A percentile compares a stretch with the other conserved stretches of the same genome.
Evolutionary conservation across 2,329 filamentous ascomycete species (phyloP).

Genomic region (Cladosporium phlei): DNA sequence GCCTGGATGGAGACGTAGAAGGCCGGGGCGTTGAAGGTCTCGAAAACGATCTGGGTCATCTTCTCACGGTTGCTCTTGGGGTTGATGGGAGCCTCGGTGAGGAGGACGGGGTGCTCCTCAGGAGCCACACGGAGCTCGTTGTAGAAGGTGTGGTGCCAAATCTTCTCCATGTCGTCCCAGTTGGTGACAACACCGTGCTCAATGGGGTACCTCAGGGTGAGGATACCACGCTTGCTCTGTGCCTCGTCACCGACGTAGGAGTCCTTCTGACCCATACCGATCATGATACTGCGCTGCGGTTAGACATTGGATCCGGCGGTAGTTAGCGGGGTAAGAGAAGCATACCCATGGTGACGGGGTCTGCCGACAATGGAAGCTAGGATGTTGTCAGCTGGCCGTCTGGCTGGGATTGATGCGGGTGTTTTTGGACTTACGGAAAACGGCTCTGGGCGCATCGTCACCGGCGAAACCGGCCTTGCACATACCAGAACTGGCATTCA

Average conservation of each 20-base stretch:
- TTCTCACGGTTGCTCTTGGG: conserved; percentile 99
- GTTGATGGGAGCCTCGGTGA: conserved; percentile 99
- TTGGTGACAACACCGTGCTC: conserved; percentile 99
- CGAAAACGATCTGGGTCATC: conserved; percentile 99
- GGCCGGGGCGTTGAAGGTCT: conserved; percentile 99
- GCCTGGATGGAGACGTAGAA: conserved; percentile 99
- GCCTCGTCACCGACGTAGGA: conserved; percentile 99
- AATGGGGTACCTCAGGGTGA: conserved; percentile 98
- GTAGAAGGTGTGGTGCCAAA: conserved; percentile 99
- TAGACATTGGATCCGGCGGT: conserved; percentile 29
- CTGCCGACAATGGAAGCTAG: conserved; percentile 98
- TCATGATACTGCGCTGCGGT: conserved; percentile 81
- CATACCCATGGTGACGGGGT: conserved; percentile 98
- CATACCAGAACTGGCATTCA: conserved; percentile 84
- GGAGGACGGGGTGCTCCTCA: conserved; percentile 98
- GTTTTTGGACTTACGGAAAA: conserved; percentile 84
- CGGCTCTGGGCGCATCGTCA: conserved; percentile 99
- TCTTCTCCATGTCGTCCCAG: conserved; percentile 99
- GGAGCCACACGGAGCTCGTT: conserved; percentile 99
- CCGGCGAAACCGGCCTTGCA: conserved; percentile 99
- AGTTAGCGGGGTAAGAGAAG: conserved; percentile 20
- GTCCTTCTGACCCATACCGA: conserved; percentile 99
- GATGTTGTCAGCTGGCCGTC: conserved; percentile 15
- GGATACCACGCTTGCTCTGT: conserved; percentile 99
- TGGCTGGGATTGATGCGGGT: conserved; percentile 3